These are phyloP conservation scores for Ceratobasidium sp. DNA, from an alignment of 1,284 basidiomycete species.

Conservation along the genomic window DNA sequence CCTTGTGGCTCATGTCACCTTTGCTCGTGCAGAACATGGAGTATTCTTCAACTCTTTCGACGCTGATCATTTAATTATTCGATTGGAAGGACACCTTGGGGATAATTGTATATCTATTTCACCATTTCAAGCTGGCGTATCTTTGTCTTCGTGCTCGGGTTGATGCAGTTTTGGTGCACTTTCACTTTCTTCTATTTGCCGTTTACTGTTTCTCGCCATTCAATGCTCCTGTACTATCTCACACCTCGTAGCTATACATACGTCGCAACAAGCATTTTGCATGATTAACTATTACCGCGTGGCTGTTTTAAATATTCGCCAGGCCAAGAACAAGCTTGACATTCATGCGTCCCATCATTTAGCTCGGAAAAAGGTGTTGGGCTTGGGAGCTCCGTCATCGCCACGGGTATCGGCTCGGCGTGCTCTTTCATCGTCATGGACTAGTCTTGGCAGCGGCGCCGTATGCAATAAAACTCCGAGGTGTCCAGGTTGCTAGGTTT, in stretches of 20 bases:
- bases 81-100: conserved; percentile 33
- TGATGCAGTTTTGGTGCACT: neutral
- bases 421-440: neutral
- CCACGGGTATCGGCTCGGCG: neutral
- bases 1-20: neutral
- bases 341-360: neutral
- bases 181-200: neutral
- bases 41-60: conserved; percentile 39
- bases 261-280: conserved; percentile 14
- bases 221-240: conserved; percentile 34
- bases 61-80: conserved; percentile 39
- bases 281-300: neutral
- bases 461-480: neutral
- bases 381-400: neutral
- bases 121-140: conserved; percentile 12
- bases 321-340: neutral
- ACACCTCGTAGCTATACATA: conserved; percentile 43
- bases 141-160: neutral
- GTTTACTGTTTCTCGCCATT: conserved; percentile 20
- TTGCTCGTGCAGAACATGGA: conserved; percentile 23
- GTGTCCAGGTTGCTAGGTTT: neutral
- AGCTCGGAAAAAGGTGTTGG: conserved; percentile 15
- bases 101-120: conserved; percentile 41
- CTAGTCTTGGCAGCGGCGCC: neutral
- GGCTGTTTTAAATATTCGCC: no score